Evolutionary conservation across 139 green algal species (phyloP), one percentile per base, ranked within the genome.

Genomic region (Bryopsis sp.): DNA sequence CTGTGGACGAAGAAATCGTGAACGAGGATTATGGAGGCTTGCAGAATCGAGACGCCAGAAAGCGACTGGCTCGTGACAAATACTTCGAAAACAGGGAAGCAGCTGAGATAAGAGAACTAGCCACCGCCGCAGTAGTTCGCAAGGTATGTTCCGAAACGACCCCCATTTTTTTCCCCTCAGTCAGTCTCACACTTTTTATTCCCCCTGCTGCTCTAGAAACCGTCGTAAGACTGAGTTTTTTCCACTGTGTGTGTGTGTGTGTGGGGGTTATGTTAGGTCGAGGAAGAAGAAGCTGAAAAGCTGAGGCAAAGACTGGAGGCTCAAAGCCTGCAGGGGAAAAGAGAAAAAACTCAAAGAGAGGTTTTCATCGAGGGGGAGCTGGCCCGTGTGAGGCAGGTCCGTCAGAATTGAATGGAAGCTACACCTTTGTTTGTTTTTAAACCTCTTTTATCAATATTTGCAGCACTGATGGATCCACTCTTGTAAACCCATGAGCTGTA

Each of bases 301-400:
- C 34, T 26, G 31, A 7, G 35, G 19, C 6, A 6, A 7, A 4
- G 33, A 47, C 7, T 19, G 24, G 28, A n/a, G 7, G 11, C 39
- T 22, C 7, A 11, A 39, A 6, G 7, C 32, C 7, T 19, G 28
- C 15, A 11, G 59, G 43, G 19, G 43, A 11, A 11, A 11, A 47
- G 7, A 15, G 59, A 67, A 7, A 67, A 47, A 32, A 67, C 59
- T 5, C 11, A 26, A 28, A 39, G 31, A n/a, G 59, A 67, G 35
- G 19, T 19, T 15, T 67, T 67, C 59, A 67, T 67, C 59, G 35
- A 47, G 33, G 59, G 4, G 5, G 59, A 67, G 31, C 22, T 67
- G 28, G 5, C 29, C 5, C 28, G n/a, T 7, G 7, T 67, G 29
- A 32, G 33, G 33, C 32, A 31, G 54, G 54, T 63, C 11, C 54